Base-by-base conservation (phyloP, 2,329 filamentous ascomycete species). In the Fusarium tjaetaba region DNA sequence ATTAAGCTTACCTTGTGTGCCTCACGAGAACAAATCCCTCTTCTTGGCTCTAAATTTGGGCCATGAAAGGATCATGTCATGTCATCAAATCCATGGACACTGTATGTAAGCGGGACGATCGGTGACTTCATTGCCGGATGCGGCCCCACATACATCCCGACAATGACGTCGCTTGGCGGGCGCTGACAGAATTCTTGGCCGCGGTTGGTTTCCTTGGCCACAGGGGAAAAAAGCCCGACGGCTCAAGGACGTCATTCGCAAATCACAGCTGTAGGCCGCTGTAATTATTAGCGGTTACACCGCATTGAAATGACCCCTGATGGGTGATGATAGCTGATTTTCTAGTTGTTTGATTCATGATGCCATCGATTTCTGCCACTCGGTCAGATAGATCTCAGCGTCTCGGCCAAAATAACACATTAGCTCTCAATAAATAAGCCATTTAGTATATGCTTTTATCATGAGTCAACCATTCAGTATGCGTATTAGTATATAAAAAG, bases 91-190 rank as follows among this genome's bases (percentile, higher is more conserved):
- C 45, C 26, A 30, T 16, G 45, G 14, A 38, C 36, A 38, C 36
- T 38, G 36, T 38, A 38, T 38, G 43, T 67, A 52, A 68, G 53
- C 43, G 70, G 70, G 70, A 24, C 38, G 58, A 74, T 74, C 71
- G 68, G 71, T 71, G 71, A 74, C 67, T 71, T 73, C 49, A 73
- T 68, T 48, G 49, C 53, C 68, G 46, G 30, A 34, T 18, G 7
- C 46, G 60, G 67, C 30, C 65, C 67, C 65, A 64, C 34, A 69
- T 18, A 36, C 49, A 38, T 48, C 38, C 58, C 62, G 62, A 57
- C 15, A 41, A 73, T 73, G 71, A 73, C 71, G 71, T 73, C 51
- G 67, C 36, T 71, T 67, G 55, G 56, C 46, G 18, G 32, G 32
- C 45, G 39, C 41, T 71, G 66, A 60, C 61, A 73, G 63, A 43